A percentile compares a stretch with the other conserved stretches of the same genome.
These are phyloP conservation scores for Phytopythium oedochilum DNA, from an alignment of 352 stramenopile species.

Conservation along the genomic window DNA sequence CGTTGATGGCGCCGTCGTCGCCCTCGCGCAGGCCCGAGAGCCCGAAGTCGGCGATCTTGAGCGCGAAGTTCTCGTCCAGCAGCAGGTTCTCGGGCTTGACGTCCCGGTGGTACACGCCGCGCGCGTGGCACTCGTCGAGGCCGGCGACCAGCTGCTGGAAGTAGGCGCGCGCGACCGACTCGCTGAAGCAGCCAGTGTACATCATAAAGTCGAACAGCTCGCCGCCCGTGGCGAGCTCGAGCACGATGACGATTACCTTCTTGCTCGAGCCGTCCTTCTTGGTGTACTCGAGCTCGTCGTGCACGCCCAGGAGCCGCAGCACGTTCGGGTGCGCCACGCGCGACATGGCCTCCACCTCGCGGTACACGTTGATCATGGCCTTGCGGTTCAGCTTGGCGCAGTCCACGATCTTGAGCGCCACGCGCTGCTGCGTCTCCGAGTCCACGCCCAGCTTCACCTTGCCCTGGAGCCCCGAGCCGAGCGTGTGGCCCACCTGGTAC, in stretches of 20 bases:
- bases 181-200: slow-evolving; percentile 88
- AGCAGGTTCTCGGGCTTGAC: slow-evolving; percentile 94
- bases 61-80: slow-evolving; percentile 69
- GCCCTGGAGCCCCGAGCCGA: slow-evolving; percentile 74
- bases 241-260: slow-evolving; percentile 85
- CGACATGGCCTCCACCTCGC: slow-evolving; percentile 89
- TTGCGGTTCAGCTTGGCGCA: slow-evolving; percentile 77
- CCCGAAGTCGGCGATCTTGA: slow-evolving; percentile 96
- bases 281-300: slow-evolving; percentile 62
- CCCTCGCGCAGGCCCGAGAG: slow-evolving; percentile 87
- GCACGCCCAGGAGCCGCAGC: slow-evolving; percentile 70
- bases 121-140: slow-evolving; percentile 75
- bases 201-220: slow-evolving; percentile 94
- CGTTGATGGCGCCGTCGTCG: slow-evolving; percentile 46
- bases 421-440: slow-evolving; percentile 63
- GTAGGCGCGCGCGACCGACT: slow-evolving; percentile 84
- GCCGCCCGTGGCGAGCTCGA: slow-evolving; percentile 83
- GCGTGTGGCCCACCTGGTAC: slow-evolving; percentile 72
- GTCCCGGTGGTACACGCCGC: slow-evolving; percentile 89
- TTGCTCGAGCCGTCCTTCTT: slow-evolving; percentile 74
- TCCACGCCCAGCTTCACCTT: slow-evolving; percentile 90
- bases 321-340: slow-evolving; percentile 80
- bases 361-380: slow-evolving; percentile 79
- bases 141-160: slow-evolving; percentile 84
- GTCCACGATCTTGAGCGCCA: slow-evolving; percentile 91